Base-by-base conservation (phyloP, 371 early-diverging fungal species). In the Lichtheimia ornata region DNA sequence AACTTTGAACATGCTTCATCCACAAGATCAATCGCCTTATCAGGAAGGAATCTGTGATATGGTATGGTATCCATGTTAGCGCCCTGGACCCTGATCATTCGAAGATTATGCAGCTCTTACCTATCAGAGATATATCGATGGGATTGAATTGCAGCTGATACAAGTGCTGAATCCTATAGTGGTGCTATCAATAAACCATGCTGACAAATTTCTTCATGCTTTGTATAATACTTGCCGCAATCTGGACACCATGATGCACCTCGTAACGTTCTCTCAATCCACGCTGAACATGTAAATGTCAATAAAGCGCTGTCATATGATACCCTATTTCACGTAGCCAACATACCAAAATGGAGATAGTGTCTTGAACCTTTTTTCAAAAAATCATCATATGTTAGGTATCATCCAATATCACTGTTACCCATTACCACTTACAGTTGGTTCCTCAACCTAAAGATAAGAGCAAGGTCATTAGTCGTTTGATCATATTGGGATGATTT, bases 1-100 rank as follows among this genome's bases (percentile, higher is more conserved):
- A 91, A 79, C 55, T 89, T 89, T 9, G 93, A 88, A 65, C 94
- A 94, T 0, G 96, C 94, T 66, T 92, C 93, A 68, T 95, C 96
- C 15, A 96, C 79, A 3, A 96, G 68, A 76, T 95, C 96, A 67
- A 96, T 94, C 5, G 97, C 97, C 56, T 83, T 79, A 56, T 82
- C 77, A 12, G 77, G 79, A 6, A 82, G 61, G 51, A 77, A 82
- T 30, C 75, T 64, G 55, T 53, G 3, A 4, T 40, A 11, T 35
- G 35, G 22, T 22, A 2, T 22, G n/a, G 30, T 35, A 35, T 35
- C 11, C 11, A 9, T 9, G 35, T 35, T 35, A 35, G 9, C 9
- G 35, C 11, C 2, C 35, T 35, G 11, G 35, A 35, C 35, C 35
- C 35, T 35, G 35, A 11, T 35, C 35, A 35, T 52, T 5, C 53